Evolutionary conservation across 129 eudicot genomes (phyloP).

Genomic region (Escallonia herrerae): DNA sequence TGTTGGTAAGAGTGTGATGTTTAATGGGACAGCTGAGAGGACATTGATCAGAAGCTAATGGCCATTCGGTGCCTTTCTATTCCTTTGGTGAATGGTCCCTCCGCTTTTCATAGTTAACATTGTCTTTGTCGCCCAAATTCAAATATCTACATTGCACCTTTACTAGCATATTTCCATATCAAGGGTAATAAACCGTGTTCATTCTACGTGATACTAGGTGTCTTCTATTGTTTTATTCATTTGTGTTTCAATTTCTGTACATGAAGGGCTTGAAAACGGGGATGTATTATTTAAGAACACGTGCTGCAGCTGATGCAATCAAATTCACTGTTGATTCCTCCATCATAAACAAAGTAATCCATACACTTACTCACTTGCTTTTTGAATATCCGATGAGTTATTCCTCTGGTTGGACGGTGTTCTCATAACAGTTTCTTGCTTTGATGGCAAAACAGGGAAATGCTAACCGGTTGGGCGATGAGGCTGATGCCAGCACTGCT

Average conservation of each 20-base stretch:
- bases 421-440: neutral
- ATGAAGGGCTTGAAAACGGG: constrained; percentile 53
- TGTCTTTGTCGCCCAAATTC: no score
- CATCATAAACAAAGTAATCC: constrained; percentile 27
- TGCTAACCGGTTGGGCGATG: constrained; percentile 9
- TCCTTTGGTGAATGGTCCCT: no score
- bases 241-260: neutral
- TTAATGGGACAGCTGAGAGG: no score
- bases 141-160: no score
- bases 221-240: neutral
- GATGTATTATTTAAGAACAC: constrained; percentile 49
- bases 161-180: no score
- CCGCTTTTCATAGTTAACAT: no score
- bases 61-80: no score
- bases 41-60: no score
- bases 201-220: neutral
- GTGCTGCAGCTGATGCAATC: constrained; percentile 65
- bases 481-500: constrained; percentile 30
- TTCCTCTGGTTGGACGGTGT: neutral
- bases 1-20: no score
- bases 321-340: constrained; percentile 58
- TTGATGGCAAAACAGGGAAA: constrained; percentile 26
- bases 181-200: neutral
- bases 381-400: neutral
- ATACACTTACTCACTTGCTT: neutral